phyloP scores from a whole-genome alignment of 2,329 filamentous ascomycete species.

The Diaporthe vaccinii region DNA sequence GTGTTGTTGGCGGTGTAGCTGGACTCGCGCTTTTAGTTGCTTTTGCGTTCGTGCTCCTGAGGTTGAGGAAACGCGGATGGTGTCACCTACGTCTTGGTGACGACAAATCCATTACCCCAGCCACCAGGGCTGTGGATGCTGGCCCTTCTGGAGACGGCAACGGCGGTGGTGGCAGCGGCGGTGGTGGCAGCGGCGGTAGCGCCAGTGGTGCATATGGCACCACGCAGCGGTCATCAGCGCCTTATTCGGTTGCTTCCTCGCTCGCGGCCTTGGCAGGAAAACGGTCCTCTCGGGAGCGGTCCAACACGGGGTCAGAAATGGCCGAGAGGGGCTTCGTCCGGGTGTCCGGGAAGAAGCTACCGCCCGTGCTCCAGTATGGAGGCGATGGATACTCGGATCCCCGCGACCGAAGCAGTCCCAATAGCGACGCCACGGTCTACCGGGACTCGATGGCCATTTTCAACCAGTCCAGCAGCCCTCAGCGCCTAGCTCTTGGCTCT shows the following conservation, averaged over 20 bases:
- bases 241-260: constrained; percentile 63
- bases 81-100: constrained; percentile 51
- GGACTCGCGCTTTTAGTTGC: constrained; percentile 70
- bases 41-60: constrained; percentile 65
- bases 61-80: constrained; percentile 64
- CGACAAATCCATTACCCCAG: constrained; percentile 37
- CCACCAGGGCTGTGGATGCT: constrained; percentile 28
- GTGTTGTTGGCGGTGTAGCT: constrained; percentile 70
- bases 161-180: constrained; percentile 36
- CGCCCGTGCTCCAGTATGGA: constrained; percentile 72
- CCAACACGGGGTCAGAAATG: constrained; percentile 51
- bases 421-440: constrained; percentile 59
- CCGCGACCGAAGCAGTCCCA: constrained; percentile 60
- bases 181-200: not conserved
- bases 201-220: constrained; percentile 41
- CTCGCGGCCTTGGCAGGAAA: constrained; percentile 62
- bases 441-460: constrained; percentile 50
- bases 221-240: constrained; percentile 63
- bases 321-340: constrained; percentile 74
- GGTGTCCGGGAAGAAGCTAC: constrained; percentile 74
- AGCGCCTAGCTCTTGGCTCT: constrained; percentile 65
- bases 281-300: constrained; percentile 50
- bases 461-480: constrained; percentile 47
- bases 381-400: constrained; percentile 74
- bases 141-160: constrained; percentile 40